These are phyloP conservation scores for Tagetes erecta DNA, from an alignment of 129 eudicot species.

Conservation along the genomic window DNA sequence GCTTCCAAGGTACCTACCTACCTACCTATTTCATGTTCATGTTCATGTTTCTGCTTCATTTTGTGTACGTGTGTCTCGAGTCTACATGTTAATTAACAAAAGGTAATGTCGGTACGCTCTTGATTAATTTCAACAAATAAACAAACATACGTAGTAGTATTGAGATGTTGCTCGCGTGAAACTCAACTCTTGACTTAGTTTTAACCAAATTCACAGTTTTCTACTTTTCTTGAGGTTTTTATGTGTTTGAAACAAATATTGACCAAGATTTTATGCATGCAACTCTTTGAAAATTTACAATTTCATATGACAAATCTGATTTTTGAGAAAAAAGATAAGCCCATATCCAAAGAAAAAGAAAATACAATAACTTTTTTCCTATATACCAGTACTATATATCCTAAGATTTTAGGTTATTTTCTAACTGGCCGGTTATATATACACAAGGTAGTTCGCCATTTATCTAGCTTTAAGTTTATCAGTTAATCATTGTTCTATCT, in stretches of 20 bases:
- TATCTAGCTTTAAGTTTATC: too few relatives aligned
- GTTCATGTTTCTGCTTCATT: background rate
- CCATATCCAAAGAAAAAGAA: too few relatives aligned
- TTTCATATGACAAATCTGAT: background rate
- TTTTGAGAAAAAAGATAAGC: background rate
- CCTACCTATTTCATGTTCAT: background rate
- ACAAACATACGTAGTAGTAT: too few relatives aligned
- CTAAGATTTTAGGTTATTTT: background rate
- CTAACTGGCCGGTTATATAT: background rate
- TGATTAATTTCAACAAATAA: background rate
- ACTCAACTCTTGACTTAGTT: background rate
- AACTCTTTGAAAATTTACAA: background rate
- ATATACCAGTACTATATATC: background rate
- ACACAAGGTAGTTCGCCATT: too few relatives aligned
- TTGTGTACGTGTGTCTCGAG: background rate
- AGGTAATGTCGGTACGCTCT: background rate
- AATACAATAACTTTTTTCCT: background rate
- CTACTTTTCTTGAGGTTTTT: background rate
- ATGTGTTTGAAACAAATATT: background rate
- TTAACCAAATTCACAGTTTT: background rate
- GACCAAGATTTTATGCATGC: background rate
- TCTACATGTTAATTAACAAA: background rate
- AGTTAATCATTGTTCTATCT: too few relatives aligned
- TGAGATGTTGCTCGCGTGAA: too few relatives aligned
- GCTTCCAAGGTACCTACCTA: constrained; percentile 56